Base-by-base conservation (phyloP, 75 land plant genomes). In the Pseudotsuga menziesii region DNA sequence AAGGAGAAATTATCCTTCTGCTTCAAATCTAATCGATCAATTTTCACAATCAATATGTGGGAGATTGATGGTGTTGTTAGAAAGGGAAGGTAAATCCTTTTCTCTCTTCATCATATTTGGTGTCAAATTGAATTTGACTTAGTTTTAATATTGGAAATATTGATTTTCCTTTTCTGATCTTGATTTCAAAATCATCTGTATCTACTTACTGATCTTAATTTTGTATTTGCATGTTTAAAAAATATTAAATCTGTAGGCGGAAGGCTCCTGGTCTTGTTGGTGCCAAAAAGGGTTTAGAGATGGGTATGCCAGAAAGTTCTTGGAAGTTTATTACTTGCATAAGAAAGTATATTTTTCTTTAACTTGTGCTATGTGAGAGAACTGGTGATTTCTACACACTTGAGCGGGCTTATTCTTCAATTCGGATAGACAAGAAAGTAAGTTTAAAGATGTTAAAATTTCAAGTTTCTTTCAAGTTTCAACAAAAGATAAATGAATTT, bases 11-110 rank as follows among this genome's bases (percentile, higher is more conserved):
- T 97, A n/a, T 91, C 98, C 14, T 97, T 97, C 61, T 97, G 99
- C 76, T 97, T 97, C 88, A 94, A 88, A 82, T 94, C 99, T 35
- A 88, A 89, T 61, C 85, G 99, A 57, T 94, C 98, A 54, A 78
- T 90, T 13, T 97, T 97, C 78, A 97, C 98, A 36, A 92, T 97
- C 62, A 92, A 97, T 77, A 94, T 97, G 99, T 97, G 99, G 99
- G 99, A 97, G 81, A 94, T 97, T 72, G 99, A 97, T 88, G 90
- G 94, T 44, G 80, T 75, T 72, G 83, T 84, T 0, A 91, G 84
- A 76, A 91, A 88, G 78, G 90, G 88, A 80, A 91, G 90, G 96
- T 93, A 85, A 23, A 17, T 57, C 5, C 32, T 72, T 72, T 6
- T 29, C 16, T 76, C 17, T 59, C 0, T 26, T 26, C 29, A 56